Percentiles rank a stretch among this genome's conserved stretches.
These are phyloP conservation scores for Pycnococcus provasolii DNA, from an alignment of 139 green algal genomes.

Conservation along the genomic window DNA sequence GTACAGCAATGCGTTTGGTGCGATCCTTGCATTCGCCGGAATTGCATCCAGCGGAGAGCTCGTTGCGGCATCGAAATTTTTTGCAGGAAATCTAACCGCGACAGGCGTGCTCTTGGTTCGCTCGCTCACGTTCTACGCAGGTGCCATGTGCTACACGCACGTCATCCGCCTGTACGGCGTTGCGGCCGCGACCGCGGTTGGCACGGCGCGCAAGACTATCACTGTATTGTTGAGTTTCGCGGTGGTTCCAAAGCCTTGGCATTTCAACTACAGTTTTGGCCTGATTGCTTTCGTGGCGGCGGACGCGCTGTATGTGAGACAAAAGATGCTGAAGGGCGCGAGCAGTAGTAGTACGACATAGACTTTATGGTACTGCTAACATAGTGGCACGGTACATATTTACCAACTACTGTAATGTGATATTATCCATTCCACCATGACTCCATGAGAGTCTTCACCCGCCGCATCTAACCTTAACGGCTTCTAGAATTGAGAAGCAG, in stretches of 20 bases:
- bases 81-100: not conserved
- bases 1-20: constrained; percentile 4
- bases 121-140: constrained; percentile 11
- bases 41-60: not conserved
- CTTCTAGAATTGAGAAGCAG: too few species aligned
- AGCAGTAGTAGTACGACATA: too few species aligned
- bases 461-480: too few species aligned
- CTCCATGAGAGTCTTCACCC: too few species aligned
- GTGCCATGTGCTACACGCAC: constrained; percentile 1
- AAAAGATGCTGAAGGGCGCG: too few species aligned
- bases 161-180: constrained; percentile 1
- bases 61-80: not conserved
- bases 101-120: constrained; percentile 3
- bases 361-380: too few species aligned
- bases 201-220: not conserved
- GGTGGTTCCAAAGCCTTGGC: not conserved
- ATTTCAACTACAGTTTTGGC: too few species aligned
- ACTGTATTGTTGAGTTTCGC: constrained; percentile 9
- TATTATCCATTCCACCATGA: too few species aligned
- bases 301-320: too few species aligned
- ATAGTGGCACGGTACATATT: too few species aligned
- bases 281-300: too few species aligned
- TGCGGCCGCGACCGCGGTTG: not conserved
- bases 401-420: too few species aligned
- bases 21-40: not conserved